Percentiles rank a stretch among this genome's conserved stretches.
phyloP scores from a whole-genome alignment of 345 rosid genomes.

The Citrus australasica region DNA sequence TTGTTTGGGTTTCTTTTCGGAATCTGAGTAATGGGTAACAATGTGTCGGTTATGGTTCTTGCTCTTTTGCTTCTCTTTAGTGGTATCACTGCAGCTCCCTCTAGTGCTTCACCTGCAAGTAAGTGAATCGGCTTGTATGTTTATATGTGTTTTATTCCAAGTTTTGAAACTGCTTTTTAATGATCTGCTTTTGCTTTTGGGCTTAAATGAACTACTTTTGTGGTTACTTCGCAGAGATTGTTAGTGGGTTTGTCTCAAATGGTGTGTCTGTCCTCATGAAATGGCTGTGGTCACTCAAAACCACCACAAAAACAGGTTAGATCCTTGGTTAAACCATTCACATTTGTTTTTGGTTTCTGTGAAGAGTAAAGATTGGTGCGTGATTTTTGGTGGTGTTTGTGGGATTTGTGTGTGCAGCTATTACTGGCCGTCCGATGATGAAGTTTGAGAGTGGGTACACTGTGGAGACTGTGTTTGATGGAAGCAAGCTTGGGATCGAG shows the following conservation, averaged over 20 bases:
- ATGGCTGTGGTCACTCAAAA: slow-evolving; percentile 90
- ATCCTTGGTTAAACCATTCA: slow-evolving; percentile 23
- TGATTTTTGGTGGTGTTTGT: slow-evolving; percentile 1
- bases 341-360: slow-evolving; percentile 9
- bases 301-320: slow-evolving; percentile 86
- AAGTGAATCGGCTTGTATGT: slow-evolving; percentile 24
- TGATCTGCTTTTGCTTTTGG: slow-evolving; percentile 17
- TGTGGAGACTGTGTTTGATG: slow-evolving; percentile 98
- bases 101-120: slow-evolving; percentile 81
- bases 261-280: slow-evolving; percentile 67
- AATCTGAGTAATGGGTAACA: slow-evolving; percentile 46
- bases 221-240: slow-evolving; percentile 59
- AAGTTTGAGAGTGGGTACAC: slow-evolving; percentile 91
- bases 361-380: slow-evolving; percentile 13
- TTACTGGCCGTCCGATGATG: slow-evolving; percentile 86
- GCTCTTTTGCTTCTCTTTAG: slow-evolving; percentile 50
- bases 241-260: slow-evolving; percentile 71
- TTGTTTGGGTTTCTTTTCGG: slow-evolving; percentile 7
- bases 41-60: slow-evolving; percentile 39
- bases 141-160: neutral
- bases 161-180: neutral
- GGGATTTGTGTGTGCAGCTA: slow-evolving; percentile 40
- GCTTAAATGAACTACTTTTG: slow-evolving; percentile 7
- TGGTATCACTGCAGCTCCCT: slow-evolving; percentile 59
- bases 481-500: slow-evolving; percentile 94